phyloP scores from a whole-genome alignment of 2,329 filamentous ascomycete species.

The Fusarium sp. region DNA sequence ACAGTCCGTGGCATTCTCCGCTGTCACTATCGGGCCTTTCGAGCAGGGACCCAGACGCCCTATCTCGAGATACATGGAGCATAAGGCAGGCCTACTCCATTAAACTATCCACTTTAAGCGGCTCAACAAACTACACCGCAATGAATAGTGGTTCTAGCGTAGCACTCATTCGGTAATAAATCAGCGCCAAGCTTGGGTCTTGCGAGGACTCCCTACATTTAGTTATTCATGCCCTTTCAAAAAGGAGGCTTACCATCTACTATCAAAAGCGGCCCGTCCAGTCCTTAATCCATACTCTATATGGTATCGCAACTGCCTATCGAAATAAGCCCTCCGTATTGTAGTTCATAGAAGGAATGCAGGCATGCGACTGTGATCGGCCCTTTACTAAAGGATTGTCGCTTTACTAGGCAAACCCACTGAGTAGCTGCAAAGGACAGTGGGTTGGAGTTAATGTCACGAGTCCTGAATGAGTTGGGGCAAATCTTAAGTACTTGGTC shows the following conservation, averaged over 20 bases:
- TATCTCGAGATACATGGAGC: neutral
- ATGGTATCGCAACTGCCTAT: neutral
- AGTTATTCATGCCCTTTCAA: too few species aligned
- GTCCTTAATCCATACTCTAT: neutral
- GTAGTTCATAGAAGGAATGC: neutral
- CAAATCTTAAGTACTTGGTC: neutral
- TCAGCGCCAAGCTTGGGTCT: neutral
- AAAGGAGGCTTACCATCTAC: neutral
- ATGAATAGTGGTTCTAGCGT: neutral
- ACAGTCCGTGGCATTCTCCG: neutral
- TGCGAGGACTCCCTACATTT: neutral
- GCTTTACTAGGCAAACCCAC: neutral
- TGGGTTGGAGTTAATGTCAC: neutral
- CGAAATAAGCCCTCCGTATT: neutral
- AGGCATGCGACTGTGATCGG: neutral
- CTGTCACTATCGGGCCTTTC: neutral
- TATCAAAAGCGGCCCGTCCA: neutral
- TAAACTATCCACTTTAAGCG: neutral
- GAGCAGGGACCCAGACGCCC: neutral
- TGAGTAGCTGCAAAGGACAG: neutral
- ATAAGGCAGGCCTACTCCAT: neutral
- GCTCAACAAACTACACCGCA: neutral
- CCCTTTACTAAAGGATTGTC: neutral
- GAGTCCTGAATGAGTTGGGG: neutral
- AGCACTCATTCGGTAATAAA: neutral